Percentiles rank a stretch among this genome's conserved stretches.
These are phyloP conservation scores for Pyrenophora seminiperda DNA, from an alignment of 2,329 filamentous ascomycete genomes.

Conservation along the genomic window DNA sequence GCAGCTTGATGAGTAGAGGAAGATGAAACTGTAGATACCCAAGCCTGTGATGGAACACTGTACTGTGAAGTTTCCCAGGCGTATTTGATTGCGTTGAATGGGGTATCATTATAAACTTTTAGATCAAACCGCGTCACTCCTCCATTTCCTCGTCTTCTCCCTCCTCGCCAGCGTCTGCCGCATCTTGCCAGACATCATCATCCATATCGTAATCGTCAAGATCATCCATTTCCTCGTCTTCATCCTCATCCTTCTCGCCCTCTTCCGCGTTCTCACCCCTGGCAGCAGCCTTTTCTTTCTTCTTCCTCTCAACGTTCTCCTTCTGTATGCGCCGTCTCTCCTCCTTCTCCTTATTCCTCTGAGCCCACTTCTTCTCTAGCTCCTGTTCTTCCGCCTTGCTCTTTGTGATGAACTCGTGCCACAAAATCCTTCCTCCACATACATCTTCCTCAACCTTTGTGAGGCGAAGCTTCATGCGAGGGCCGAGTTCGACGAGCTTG, in stretches of 20 bases:
- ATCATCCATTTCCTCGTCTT: slow-evolving; percentile 49
- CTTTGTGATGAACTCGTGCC: slow-evolving; percentile 95
- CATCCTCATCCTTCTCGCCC: slow-evolving; percentile 58
- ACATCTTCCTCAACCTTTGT: slow-evolving; percentile 96
- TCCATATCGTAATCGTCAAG: slow-evolving; percentile 57
- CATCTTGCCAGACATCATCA: slow-evolving; percentile 60
- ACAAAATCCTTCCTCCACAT: slow-evolving; percentile 89
- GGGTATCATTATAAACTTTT: slow-evolving; percentile 42
- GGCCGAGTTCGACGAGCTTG: slow-evolving; percentile 89
- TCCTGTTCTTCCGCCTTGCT: slow-evolving; percentile 75
- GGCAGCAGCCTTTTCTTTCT: slow-evolving; percentile 58
- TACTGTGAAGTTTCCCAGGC: neutral
- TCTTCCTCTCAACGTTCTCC: slow-evolving; percentile 89
- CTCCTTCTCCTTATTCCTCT: slow-evolving; percentile 79
- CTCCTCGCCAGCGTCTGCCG: slow-evolving; percentile 54
- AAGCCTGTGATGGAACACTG: neutral
- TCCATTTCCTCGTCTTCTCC: slow-evolving; percentile 54
- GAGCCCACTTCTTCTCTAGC: slow-evolving; percentile 82
- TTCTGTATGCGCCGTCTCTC: slow-evolving; percentile 79
- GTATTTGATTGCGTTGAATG: slow-evolving; percentile 16
- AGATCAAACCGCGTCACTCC: slow-evolving; percentile 37
- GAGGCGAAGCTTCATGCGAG: slow-evolving; percentile 83
- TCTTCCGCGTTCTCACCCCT: slow-evolving; percentile 46
- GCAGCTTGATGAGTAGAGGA: slow-evolving; percentile 36
- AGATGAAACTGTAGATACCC: neutral